phyloP scores from a whole-genome alignment of 768 basidiomycete genomes.

The Mycena leptocephala region DNA sequence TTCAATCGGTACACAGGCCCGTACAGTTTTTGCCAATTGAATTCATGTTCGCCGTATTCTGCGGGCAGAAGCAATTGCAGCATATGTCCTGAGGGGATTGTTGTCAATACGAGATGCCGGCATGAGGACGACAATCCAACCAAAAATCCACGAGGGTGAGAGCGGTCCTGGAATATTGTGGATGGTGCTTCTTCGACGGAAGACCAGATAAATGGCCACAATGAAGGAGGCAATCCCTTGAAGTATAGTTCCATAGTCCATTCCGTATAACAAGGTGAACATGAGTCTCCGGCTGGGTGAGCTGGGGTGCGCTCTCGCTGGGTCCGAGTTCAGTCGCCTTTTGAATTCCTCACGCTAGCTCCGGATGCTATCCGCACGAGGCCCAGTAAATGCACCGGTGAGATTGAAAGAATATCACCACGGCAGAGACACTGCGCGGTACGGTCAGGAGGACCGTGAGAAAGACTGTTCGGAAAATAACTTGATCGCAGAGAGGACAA shows the following conservation, averaged over 20 bases:
- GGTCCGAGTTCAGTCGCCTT: neutral
- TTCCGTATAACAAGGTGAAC: neutral
- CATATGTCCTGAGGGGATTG: too few species aligned
- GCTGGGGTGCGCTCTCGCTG: neutral
- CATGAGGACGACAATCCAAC: too few species aligned
- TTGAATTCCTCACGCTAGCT: too few species aligned
- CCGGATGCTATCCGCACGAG: neutral
- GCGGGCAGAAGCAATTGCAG: neutral
- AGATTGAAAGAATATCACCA: neutral
- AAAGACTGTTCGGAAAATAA: too few species aligned
- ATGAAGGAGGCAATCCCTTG: neutral
- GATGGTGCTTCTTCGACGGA: too few species aligned
- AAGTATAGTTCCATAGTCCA: neutral
- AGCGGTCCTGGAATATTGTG: too few species aligned
- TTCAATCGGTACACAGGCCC: too few species aligned
- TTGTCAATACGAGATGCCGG: too few species aligned
- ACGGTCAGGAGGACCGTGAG: too few species aligned
- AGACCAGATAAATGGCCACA: neutral
- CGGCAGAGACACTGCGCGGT: neutral
- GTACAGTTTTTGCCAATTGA: neutral
- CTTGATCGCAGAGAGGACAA: too few species aligned
- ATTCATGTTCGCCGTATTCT: neutral
- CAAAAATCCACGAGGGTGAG: too few species aligned
- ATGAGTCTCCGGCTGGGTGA: neutral
- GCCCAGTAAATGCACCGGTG: neutral